phyloP scores from a whole-genome alignment of 306 rosid species.

The Cucurbita maxima region DNA sequence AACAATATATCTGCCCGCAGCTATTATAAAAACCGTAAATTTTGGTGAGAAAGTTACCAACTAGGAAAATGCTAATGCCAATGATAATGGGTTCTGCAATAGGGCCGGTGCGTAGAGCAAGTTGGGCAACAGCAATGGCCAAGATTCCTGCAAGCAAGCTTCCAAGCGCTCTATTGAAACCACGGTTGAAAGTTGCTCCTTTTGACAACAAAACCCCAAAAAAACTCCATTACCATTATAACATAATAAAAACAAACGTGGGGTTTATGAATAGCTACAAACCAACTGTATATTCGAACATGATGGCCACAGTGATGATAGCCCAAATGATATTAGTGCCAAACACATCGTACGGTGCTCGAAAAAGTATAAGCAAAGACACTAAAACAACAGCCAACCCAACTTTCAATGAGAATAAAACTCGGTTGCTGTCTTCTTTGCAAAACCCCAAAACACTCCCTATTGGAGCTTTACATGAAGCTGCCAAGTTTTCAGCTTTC shows the following conservation, averaged over 20 bases:
- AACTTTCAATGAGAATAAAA: constrained; percentile 48
- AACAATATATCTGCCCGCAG: too few relatives aligned
- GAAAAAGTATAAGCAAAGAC: constrained; percentile 39
- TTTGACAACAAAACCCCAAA: background rate
- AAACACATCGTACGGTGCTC: constrained; percentile 51
- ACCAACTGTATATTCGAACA: constrained; percentile 82
- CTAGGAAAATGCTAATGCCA: constrained; percentile 47
- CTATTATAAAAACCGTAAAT: too few relatives aligned
- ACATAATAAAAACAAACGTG: background rate
- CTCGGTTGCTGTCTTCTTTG: constrained; percentile 43
- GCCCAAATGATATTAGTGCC: constrained; percentile 64
- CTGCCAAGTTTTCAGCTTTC: constrained; percentile 5
- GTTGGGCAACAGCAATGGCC: constrained; percentile 41
- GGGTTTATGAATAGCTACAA: background rate
- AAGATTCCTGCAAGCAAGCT: constrained; percentile 54
- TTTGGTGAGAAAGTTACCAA: constrained; percentile 19
- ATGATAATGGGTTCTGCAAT: constrained; percentile 43
- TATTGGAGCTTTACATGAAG: constrained; percentile 14
- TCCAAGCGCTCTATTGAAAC: constrained; percentile 56
- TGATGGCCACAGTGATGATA: constrained; percentile 54
- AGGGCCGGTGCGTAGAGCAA: constrained; percentile 27
- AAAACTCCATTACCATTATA: background rate
- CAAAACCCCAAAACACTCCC: constrained; percentile 27
- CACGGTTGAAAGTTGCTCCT: constrained; percentile 67
- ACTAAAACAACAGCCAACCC: constrained; percentile 58